Evolutionary conservation across 202 grass and related monocot species (phyloP), one percentile per base, ranked within the genome.

Genomic region (Saccharum hybrid): DNA sequence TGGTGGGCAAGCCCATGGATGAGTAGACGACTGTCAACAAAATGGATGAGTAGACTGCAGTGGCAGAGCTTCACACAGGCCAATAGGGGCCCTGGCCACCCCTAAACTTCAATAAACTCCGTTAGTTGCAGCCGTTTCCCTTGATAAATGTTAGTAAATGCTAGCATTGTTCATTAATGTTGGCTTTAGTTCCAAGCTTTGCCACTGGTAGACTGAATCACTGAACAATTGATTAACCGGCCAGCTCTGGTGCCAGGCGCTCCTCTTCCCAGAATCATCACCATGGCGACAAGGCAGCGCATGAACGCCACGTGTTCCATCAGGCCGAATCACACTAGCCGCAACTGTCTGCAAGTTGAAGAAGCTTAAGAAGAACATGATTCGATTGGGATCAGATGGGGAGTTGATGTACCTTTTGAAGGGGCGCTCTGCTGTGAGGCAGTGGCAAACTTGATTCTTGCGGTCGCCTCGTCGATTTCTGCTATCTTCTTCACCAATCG

Each of bases 241-340:
- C 54, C 54, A 57, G 54, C 54, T 57, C 54, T 57, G 54, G 18
- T 9, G 54, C 7, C 7, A 0, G 54, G 8, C 2, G 2, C 54
- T 57, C 54, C 19, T 57, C 54, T 57, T 9, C 7, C 54, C 7
- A 21, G 6, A 57, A 57, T 57, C 54, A 21, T 21, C 19, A 56
- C 54, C 18, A 57, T 0, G 7, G 51, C 6, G 18, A 21, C 19
- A 57, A 21, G 19, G 19, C 19, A 56, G 18, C 2, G 18, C 7
- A 18, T n/a, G 51, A 56, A 0, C 0, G 16, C 0, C 6, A 7
- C 7, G 7, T 56, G 51, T 7, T 56, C 51, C 7, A 6, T 8
- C 0, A 2, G 18, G 18, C 6, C 18, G 0, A 56, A 56, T 19
- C 2, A 0, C 51, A n/a, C 51, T 0, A n/a, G 51, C 51, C 0